Conservation (phyloP, 176 grass and related monocot species). For the Oryza meyeriana region DNA sequence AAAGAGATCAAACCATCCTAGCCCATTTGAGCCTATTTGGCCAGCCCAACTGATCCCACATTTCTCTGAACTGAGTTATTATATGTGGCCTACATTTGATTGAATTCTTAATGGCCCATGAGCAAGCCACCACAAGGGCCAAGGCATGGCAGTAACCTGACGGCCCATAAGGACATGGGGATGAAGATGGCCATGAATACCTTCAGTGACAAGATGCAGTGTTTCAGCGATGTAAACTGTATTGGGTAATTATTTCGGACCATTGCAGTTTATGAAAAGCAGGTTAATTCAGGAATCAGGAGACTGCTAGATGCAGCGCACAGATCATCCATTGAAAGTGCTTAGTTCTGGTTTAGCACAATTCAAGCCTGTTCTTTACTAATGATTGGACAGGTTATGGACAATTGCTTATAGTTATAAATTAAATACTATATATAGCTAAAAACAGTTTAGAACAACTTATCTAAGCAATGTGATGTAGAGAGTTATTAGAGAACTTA, state of each 20-base stretch:
- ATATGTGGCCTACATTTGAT: background rate
- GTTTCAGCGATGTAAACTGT: background rate
- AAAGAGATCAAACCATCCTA: background rate
- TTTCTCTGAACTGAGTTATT: too few species aligned
- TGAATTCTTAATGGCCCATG: background rate
- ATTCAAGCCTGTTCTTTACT: too few species aligned
- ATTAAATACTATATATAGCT: too few species aligned
- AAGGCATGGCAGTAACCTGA: background rate
- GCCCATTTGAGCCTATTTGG: background rate
- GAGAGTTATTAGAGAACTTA: too few species aligned
- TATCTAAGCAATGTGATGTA: too few species aligned
- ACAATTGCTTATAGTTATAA: too few species aligned
- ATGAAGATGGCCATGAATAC: too few species aligned
- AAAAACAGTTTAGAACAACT: too few species aligned
- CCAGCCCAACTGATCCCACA: background rate
- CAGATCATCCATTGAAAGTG: background rate
- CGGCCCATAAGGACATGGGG: background rate
- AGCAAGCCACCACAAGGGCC: background rate
- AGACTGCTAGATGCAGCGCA: background rate
- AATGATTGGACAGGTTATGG: too few species aligned
- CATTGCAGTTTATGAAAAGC: background rate
- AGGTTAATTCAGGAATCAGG: background rate
- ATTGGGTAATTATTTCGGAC: background rate
- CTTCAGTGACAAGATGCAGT: background rate
- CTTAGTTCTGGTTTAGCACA: background rate